These are phyloP conservation scores for Cairneyella variabilis DNA, from an alignment of 495 filamentous ascomycete species.

Conservation along the genomic window DNA sequence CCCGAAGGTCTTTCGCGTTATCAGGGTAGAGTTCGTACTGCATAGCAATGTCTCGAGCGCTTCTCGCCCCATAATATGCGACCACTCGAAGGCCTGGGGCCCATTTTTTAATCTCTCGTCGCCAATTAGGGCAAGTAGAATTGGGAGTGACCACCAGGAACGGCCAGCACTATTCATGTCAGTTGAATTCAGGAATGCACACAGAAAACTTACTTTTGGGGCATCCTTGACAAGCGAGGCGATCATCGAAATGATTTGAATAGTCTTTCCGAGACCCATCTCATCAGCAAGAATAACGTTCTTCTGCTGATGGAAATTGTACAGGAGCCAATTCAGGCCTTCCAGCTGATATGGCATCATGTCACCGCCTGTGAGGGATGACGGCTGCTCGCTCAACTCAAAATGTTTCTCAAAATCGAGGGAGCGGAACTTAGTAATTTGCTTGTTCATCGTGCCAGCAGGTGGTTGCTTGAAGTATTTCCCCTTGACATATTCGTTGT, in stretches of 20 bases:
- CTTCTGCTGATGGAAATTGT: constrained; percentile 73
- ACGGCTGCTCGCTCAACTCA: constrained; percentile 69
- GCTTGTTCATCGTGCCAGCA: constrained; percentile 49
- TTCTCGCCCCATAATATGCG: constrained; percentile 76
- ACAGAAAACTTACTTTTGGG: constrained; percentile 40
- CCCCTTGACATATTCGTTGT: constrained; percentile 76
- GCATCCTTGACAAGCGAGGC: constrained; percentile 68
- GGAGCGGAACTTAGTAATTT: constrained; percentile 56
- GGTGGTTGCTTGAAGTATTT: constrained; percentile 60
- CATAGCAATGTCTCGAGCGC: constrained; percentile 64
- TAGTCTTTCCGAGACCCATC: constrained; percentile 98
- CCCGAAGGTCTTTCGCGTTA: constrained; percentile 53
- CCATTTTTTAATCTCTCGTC: constrained; percentile 94
- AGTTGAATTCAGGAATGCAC: background rate
- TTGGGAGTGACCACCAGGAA: constrained; percentile 94
- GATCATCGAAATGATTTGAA: constrained; percentile 85
- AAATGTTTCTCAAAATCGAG: constrained; percentile 63
- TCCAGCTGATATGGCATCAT: constrained; percentile 94
- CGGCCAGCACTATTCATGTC: constrained; percentile 63
- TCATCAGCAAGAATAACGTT: constrained; percentile 97
- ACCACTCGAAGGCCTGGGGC: constrained; percentile 81
- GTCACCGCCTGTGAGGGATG: constrained; percentile 67
- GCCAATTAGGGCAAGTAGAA: constrained; percentile 94
- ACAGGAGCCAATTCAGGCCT: constrained; percentile 95
- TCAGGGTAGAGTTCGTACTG: constrained; percentile 80